Evolutionary conservation across 352 stramenopile genomes (phyloP).

Genomic region (Phytophthora podocarpi): DNA sequence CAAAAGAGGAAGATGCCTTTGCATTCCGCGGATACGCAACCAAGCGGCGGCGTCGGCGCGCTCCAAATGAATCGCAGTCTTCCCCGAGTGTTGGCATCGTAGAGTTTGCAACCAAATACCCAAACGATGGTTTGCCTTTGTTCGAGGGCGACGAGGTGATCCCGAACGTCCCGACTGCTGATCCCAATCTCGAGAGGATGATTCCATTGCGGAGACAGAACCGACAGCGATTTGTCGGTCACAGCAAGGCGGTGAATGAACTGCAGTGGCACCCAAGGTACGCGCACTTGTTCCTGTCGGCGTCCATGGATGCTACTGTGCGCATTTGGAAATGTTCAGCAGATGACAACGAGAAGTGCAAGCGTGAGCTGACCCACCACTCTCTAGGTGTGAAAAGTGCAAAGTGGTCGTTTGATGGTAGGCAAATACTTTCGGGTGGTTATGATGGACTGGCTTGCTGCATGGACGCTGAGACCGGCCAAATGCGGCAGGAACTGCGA

Average conservation of each 20-base stretch:
- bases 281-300: constrained; percentile 49
- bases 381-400: constrained; percentile 51
- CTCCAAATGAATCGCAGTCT: background rate
- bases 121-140: background rate
- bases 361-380: constrained; percentile 31
- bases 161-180: background rate
- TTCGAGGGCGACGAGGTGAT: background rate
- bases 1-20: constrained; percentile 32
- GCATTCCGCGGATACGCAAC: constrained; percentile 37
- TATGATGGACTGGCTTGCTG: constrained; percentile 45
- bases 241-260: constrained; percentile 40
- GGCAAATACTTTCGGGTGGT: constrained; percentile 43
- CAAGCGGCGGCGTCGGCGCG: constrained; percentile 17
- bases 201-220: constrained; percentile 6
- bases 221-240: constrained; percentile 28
- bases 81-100: background rate
- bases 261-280: constrained; percentile 52
- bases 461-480: constrained; percentile 42
- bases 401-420: constrained; percentile 61
- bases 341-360: background rate
- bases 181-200: background rate
- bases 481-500: constrained; percentile 10
- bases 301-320: constrained; percentile 63
- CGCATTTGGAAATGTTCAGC: constrained; percentile 46
- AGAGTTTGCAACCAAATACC: background rate